Evolutionary conservation across 495 filamentous ascomycete species (phyloP), one percentile per base, ranked within the genome.

Genomic region (Penicillium lagena): DNA sequence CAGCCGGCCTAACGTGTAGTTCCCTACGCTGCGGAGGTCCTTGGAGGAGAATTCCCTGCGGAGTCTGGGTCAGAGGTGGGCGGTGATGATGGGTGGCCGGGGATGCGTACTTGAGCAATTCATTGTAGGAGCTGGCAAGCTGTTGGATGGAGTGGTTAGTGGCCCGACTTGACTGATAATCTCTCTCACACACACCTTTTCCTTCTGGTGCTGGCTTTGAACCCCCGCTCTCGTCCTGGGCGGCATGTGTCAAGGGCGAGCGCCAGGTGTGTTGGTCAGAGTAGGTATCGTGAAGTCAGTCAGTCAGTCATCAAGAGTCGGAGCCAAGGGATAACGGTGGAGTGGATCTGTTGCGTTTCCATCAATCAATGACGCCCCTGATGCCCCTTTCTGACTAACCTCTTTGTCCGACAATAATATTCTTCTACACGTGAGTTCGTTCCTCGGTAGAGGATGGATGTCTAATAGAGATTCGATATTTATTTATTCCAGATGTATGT

Each of bases 91-190:
- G 35, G 39, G 28, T 35, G 29, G 12, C 12, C 40, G 29, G 37
- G 17, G 22, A 30, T 30, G 72, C 87, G 66, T 84, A 96, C 90
- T 89, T 84, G 56, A 97, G 79, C 56, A 98, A 76, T 71, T 95
- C 88, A 77, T 94, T 83, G 70, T 98, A 98, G 45, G 91, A 96
- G 63, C 84, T 87, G 59, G 89, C 88, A 72, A 98, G 91, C 91
- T 97, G 63, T 52, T 48, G 47, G 22, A 22, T 6, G 22, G 4
- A 22, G 22, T 22, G 22, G 22, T 22, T 22, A 22, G 22, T 22
- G 22, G 4, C 22, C 22, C 2, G 22, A 22, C 22, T 22, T 22
- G 2, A 22, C 22, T 22, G 22, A 4, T 6, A 22, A 22, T 6
- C 22, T 4, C 22, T 4, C 22, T 4, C 22, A 22, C 22, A 70